Evolutionary conservation across 805 yeast genomes (phyloP), one percentile per base, ranked within the genome.

Genomic region (Candida tammaniensis): DNA sequence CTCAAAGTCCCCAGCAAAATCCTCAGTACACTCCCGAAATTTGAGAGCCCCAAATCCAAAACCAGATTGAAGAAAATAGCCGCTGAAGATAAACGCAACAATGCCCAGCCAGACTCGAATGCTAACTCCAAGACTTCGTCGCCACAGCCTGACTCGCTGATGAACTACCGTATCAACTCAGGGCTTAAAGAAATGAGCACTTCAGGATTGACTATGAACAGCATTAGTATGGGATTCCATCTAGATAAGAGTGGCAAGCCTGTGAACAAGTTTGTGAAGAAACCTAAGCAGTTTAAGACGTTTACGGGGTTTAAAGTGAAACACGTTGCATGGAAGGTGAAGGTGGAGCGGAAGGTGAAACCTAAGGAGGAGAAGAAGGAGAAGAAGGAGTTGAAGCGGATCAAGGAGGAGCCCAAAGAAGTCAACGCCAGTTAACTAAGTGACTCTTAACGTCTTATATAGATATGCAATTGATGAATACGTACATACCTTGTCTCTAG

Each of bases 111-210:
- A 7, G 43, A 27, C 14, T 16, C 42, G 3, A 24, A 24, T 10
- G 29, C 27, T 0, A 33, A 25, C 14, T 49, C 56, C 19, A 56
- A 56, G 25, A 49, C 52, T 12, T 44, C 59, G n/a, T 55, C 67
- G 10, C 61, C 66, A 8, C 48, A 54, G 12, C 49, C 55, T 13
- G 44, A 48, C 23, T 36, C 38, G 21, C n/a, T n/a, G n/a, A 17
- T 24, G 34, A 48, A 47, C 38, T 44, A 52, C 36, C 53, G 58
- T 30, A 61, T 62, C 45, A 64, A 63, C 38, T 55, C 64, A 5
- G 70, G 69, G 2, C 49, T 60, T 24, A 65, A 65, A 42, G 70
- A 64, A 33, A 43, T 55, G 36, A 58, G 68, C n/a, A 62, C 70
- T 0, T 58, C 70, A 0, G 70, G 71, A 0, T 52, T 65, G 31